Percentiles rank a stretch among this genome's conserved stretches.
Evolutionary conservation across 371 early-diverging fungal species (phyloP).

Genomic region (Mortierella polycephala): DNA sequence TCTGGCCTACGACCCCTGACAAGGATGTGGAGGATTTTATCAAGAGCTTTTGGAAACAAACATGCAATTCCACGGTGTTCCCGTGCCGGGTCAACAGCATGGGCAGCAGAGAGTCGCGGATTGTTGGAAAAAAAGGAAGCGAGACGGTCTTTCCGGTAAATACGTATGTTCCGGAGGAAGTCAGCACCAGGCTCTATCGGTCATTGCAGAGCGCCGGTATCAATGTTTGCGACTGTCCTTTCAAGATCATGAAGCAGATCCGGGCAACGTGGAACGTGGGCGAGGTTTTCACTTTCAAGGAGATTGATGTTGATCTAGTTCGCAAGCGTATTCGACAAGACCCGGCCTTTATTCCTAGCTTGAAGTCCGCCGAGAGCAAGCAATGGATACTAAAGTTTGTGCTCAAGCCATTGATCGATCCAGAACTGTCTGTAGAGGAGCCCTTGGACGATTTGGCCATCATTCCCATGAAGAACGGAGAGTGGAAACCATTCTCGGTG

Average conservation of each 20-base stretch:
- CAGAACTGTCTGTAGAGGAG: not conserved
- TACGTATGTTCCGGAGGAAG: not conserved
- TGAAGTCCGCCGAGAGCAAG: not conserved
- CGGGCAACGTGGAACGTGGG: not conserved
- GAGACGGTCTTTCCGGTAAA: not conserved
- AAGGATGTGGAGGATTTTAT: not conserved
- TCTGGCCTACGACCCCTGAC: constrained; percentile 1
- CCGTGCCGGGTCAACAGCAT: not conserved
- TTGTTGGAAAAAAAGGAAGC: not conserved
- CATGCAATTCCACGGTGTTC: constrained; percentile 4
- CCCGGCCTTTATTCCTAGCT: constrained; percentile 5
- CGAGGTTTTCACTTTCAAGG: not conserved
- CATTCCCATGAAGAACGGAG: constrained; percentile 15
- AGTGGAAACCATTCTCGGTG: constrained; percentile 9
- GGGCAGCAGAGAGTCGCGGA: not conserved
- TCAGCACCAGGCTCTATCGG: not conserved
- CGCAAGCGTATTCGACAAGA: constrained; percentile 3
- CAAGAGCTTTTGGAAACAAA: not conserved
- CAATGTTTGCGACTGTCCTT: constrained; percentile 2
- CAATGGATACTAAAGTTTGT: constrained; percentile 21
- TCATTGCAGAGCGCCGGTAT: not conserved
- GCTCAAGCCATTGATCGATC: not conserved
- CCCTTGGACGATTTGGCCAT: constrained; percentile 2
- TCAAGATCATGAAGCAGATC: not conserved
- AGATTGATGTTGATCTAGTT: constrained; percentile 14